A percentile compares a stretch with the other conserved stretches of the same genome.
These are phyloP conservation scores for Fusarium sulawesiense DNA, from an alignment of 2,329 filamentous ascomycete genomes.

Conservation along the genomic window DNA sequence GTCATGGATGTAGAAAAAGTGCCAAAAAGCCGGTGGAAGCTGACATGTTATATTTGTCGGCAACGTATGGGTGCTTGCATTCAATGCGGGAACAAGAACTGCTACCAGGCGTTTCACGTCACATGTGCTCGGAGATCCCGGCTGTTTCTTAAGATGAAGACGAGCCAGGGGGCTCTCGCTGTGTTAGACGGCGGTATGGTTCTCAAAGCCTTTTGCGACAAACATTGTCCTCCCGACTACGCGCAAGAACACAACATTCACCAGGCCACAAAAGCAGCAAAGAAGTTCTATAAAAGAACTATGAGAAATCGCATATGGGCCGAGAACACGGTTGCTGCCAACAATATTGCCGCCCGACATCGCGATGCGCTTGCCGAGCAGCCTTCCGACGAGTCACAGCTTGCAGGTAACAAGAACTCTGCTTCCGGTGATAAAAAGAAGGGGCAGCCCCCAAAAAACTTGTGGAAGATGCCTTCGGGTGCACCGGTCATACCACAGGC, in stretches of 20 bases:
- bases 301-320: conserved; percentile 94
- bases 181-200: conserved; percentile 83
- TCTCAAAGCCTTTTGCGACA: conserved; percentile 95
- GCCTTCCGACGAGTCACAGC: conserved; percentile 82
- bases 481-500: conserved; percentile 93
- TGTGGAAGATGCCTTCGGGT: conserved; percentile 94
- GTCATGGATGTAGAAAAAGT: conserved; percentile 99
- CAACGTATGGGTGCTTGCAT: conserved; percentile 99
- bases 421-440: conserved; percentile 83
- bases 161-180: conserved; percentile 80
- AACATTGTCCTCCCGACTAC: conserved; percentile 92
- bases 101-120: conserved; percentile 96
- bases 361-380: conserved; percentile 73
- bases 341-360: conserved; percentile 81
- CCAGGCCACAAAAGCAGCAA: conserved; percentile 82
- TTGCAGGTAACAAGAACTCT: conserved; percentile 82
- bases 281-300: conserved; percentile 87
- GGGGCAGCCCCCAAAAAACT: conserved; percentile 50
- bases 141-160: conserved; percentile 96
- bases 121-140: conserved; percentile 91
- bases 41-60: conserved; percentile 95
- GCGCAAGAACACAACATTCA: conserved; percentile 86
- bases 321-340: conserved; percentile 85
- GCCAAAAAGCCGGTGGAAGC: conserved; percentile 91
- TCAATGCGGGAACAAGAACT: conserved; percentile 97